A percentile compares a stretch with the other conserved stretches of the same genome.
These are phyloP conservation scores for Mycothermus thermophilus DNA, from an alignment of 495 filamentous ascomycete species.

Conservation along the genomic window DNA sequence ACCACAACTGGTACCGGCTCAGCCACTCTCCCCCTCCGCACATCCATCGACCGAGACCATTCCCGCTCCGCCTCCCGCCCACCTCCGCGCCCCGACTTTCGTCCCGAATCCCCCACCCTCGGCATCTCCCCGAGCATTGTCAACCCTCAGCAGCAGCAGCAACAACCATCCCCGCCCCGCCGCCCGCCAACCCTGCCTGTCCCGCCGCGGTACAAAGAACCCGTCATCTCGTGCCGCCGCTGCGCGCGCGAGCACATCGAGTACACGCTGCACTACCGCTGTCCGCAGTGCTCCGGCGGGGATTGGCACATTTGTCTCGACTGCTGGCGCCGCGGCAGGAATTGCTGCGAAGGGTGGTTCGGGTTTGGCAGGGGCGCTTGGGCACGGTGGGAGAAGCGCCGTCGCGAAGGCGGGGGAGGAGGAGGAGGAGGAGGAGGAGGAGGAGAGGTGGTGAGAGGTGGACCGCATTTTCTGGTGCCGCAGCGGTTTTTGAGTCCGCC, in stretches of 20 bases:
- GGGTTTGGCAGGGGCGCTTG: constrained; percentile 57
- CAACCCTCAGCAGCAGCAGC: too few species aligned
- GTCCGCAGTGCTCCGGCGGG: constrained; percentile 51
- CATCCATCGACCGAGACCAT: too few species aligned
- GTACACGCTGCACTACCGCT: constrained; percentile 71
- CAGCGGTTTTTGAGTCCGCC: constrained; percentile 55
- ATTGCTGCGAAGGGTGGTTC: constrained; percentile 67
- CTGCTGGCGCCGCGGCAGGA: constrained; percentile 61
- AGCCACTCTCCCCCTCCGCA: too few species aligned
- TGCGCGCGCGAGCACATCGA: constrained; percentile 57
- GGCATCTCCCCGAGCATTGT: constrained; percentile 7
- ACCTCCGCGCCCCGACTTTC: constrained; percentile 8
- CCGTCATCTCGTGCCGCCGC: constrained; percentile 56
- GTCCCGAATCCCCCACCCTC: constrained; percentile 5
- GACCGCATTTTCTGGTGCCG: constrained; percentile 52
- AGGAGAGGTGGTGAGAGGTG: not conserved
- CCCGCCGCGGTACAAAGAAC: constrained; percentile 47
- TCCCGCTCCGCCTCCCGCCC: too few species aligned
- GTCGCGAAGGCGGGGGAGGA: too few species aligned
- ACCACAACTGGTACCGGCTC: too few species aligned
- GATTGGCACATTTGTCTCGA: constrained; percentile 60
- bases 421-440: too few species aligned
- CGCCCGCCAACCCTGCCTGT: constrained; percentile 10
- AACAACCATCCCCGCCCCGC: constrained; percentile 7
- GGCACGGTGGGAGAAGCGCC: constrained; percentile 41